Conservation (phyloP, 257 asterid species). For the Solanum arcanum region DNA sequence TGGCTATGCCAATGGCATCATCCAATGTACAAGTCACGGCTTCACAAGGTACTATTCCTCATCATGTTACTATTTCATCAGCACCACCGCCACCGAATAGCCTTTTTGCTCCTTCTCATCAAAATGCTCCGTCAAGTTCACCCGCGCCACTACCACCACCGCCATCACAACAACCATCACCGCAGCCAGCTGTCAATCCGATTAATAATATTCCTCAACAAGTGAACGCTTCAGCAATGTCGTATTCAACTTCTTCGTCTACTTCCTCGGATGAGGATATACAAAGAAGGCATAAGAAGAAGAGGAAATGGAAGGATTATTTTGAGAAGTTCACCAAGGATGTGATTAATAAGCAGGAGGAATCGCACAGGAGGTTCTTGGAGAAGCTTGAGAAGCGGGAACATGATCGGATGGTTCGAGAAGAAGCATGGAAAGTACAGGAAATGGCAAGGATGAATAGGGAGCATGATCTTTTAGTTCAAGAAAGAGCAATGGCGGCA, state of each 20-base stretch:
- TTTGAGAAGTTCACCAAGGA: slow-evolving; percentile 49
- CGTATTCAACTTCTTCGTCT: slow-evolving; percentile 66
- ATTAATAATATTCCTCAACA: slow-evolving; percentile 4
- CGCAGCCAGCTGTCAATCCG: not conserved
- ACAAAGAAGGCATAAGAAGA: slow-evolving; percentile 42
- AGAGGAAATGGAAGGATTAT: slow-evolving; percentile 81
- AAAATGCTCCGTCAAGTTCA: not conserved
- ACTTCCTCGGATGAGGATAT: slow-evolving; percentile 80
- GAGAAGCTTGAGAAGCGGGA: slow-evolving; percentile 72
- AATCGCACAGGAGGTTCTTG: slow-evolving; percentile 55
- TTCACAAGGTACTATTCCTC: slow-evolving; percentile 9
- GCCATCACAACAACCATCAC: not conserved
- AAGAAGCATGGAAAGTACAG: slow-evolving; percentile 80
- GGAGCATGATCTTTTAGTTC: slow-evolving; percentile 63
- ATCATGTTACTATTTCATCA: slow-evolving; percentile 46
- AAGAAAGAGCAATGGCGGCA: slow-evolving; percentile 72
- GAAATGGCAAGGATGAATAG: slow-evolving; percentile 64
- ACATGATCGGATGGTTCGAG: slow-evolving; percentile 58
- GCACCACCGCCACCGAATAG: slow-evolving; percentile 13
- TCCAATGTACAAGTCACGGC: slow-evolving; percentile 2
- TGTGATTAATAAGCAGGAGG: slow-evolving; percentile 76
- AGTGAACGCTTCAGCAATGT: slow-evolving; percentile 1
- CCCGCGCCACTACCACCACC: not conserved
- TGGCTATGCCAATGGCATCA: not conserved
- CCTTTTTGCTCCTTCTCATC: not conserved